Evolutionary conservation across 163 green algal species (phyloP), one percentile per base, ranked within the genome.

Genomic region (Picocystis sp.): DNA sequence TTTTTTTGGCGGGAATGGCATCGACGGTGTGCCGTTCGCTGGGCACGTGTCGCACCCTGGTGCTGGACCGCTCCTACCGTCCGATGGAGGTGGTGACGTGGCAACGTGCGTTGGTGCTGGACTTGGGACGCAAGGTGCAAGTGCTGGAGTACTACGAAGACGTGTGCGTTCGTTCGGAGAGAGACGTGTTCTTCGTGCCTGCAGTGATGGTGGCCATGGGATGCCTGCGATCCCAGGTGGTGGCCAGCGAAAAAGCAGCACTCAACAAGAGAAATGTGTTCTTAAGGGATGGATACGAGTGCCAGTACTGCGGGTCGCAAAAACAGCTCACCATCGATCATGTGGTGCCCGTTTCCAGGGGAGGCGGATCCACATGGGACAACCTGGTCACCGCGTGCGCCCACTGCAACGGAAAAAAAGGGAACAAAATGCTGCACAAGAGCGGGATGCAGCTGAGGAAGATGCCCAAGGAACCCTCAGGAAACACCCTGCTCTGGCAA

Each of bases 111-210:
- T 68, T 86, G 25, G 72, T 64, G 25, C 41, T 84, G 22, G 69
- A 79, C 21, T 41, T 78, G 10, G 64, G 76, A 23, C 60, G 73
- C 29, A 81, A 79, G 58, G 65, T 71, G 21, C 74, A 82, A 50
- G 74, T 84, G 10, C 52, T 81, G 15, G 71, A 82, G 63, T 84
- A 84, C 38, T 86, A 83, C 47, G 61, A 76, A 13, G 62, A 67
- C 22, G 22, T 34, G 22, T 41, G 24, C 13, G 61, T 74, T 29
- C 50, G 49, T 10, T 45, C 29, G 8, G 35, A 53, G 25, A 41
- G 29, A 15, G 53, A 45, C 13, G 43, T 47, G 38, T 53, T 57
- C 47, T 56, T 53, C 22, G 21, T 63, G 19, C 56, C 56, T 15
- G 56, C 56, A 24, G 56, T 63, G 22, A 43, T 63, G 24, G 23